phyloP scores from a whole-genome alignment of 1,284 basidiomycete species.

The Ceratobasidium papillatum region DNA sequence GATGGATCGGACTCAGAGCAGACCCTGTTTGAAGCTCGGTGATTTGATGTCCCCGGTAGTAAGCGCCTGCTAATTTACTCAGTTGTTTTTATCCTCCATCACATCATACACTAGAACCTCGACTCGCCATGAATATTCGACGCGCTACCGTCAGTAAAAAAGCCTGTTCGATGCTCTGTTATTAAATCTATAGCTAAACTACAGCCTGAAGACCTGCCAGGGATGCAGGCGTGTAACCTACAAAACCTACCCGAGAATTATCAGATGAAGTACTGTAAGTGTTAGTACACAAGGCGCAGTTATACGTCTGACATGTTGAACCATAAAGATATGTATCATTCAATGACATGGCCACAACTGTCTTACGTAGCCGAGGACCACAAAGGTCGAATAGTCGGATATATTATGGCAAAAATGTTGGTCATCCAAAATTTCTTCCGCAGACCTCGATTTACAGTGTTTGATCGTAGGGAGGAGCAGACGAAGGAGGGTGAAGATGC shows the following conservation, averaged over 20 bases:
- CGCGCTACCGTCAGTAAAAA: constrained; percentile 42
- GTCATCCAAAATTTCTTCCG: constrained; percentile 46
- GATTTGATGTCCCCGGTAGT: background rate
- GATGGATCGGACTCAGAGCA: background rate
- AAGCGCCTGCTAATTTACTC: constrained; percentile 4
- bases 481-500: constrained; percentile 63
- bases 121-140: constrained; percentile 44
- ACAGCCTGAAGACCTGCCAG: constrained; percentile 70
- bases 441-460: constrained; percentile 33
- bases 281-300: background rate
- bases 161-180: background rate
- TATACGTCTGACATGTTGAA: background rate
- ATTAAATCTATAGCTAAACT: background rate
- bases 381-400: constrained; percentile 90
- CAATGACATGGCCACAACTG: constrained; percentile 91
- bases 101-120: background rate
- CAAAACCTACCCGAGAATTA: constrained; percentile 91
- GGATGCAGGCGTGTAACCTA: constrained; percentile 92
- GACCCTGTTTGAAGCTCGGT: constrained; percentile 11
- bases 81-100: background rate
- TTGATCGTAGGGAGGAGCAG: constrained; percentile 72
- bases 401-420: constrained; percentile 94
- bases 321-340: constrained; percentile 82
- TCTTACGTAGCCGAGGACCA: constrained; percentile 94
- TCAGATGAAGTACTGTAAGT: constrained; percentile 84